Evolutionary conservation across 768 basidiomycete genomes (phyloP), one percentile per base, ranked within the genome.

Genomic region (Boletales sp.): DNA sequence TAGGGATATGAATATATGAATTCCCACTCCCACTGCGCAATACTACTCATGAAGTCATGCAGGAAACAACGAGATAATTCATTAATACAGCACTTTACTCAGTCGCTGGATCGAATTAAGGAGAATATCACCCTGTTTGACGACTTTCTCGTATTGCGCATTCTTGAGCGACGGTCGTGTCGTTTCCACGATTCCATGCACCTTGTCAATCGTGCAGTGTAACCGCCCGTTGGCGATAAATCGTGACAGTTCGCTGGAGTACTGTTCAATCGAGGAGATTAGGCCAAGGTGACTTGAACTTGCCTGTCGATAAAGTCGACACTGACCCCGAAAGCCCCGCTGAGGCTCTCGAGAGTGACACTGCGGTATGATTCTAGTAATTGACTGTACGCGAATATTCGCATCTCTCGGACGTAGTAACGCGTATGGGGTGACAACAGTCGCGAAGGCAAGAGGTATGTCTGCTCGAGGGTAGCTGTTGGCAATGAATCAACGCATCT

Each of bases 321-420:
- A 41, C 83, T 83, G 33, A 98, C 94, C 19, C 95, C 95, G 55
- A 98, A 98, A 18, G 94, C 91, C 1, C 77, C 71, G 43, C 83
- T 80, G 55, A 98, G 78, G 59, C 88, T 90, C 45, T 93, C 86
- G 18, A 99, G 73, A 2, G 95, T 97, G 39, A 98, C 76, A 49
- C 86, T 89, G 34, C 86, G 80, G 66, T 98, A 99, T 10, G 81
- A 84, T 66, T 97, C 91, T n/a, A 99, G 75, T 5, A 97, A 76
- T 61, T 98, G 95, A 25, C 78, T 72, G 70, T 96, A 98, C 1
- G 94, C 94, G 17, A 88, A 82, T 56, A 98, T 93, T 32, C 96
- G 85, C 90, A 97, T 93, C 69, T 97, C 95, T 50, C 95, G 86
- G 30, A 94, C 79, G 67, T 96, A 97, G 73, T 77, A 95, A 8